These are phyloP conservation scores for Tylopilus felleus DNA, from an alignment of 768 basidiomycete genomes.

Conservation along the genomic window DNA sequence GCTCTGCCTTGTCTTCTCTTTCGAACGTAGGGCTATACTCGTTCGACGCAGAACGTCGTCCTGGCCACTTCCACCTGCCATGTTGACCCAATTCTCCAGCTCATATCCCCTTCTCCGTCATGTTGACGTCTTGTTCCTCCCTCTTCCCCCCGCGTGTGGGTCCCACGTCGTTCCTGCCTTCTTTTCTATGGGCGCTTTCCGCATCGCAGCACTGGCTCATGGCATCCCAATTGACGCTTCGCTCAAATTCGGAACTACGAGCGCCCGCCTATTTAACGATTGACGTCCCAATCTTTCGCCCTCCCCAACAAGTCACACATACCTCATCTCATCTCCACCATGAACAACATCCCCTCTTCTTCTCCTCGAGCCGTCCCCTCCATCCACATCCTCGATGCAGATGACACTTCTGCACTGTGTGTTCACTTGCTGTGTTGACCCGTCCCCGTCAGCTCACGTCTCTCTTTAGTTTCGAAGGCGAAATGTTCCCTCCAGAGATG, in stretches of 20 bases:
- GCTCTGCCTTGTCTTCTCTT: background rate
- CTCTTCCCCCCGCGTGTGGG: background rate
- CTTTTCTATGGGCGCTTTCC: constrained; percentile 9
- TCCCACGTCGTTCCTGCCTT: background rate
- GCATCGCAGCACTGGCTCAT: background rate
- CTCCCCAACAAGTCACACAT: constrained; percentile 8
- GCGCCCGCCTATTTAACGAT: constrained; percentile 20
- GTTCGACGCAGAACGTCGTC: constrained; percentile 9
- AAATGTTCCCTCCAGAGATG: background rate
- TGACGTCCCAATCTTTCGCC: background rate
- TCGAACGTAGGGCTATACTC: constrained; percentile 9
- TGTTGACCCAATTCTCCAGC: background rate
- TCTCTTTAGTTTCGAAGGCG: constrained; percentile 9
- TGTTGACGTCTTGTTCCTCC: background rate
- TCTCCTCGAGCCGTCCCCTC: constrained; percentile 12
- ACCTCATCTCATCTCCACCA: constrained; percentile 4
- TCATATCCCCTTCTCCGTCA: constrained; percentile 2
- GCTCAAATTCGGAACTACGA: constrained; percentile 7
- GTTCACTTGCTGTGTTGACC: constrained; percentile 5
- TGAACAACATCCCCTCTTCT: constrained; percentile 6
- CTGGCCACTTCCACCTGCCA: background rate
- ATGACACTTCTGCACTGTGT: constrained; percentile 13
- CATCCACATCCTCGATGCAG: constrained; percentile 14
- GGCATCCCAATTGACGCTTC: constrained; percentile 9
- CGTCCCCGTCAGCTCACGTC: constrained; percentile 8